Evolutionary conservation across 441 rosid genomes (phyloP).

Genomic region (Syzygium syzygioides): DNA sequence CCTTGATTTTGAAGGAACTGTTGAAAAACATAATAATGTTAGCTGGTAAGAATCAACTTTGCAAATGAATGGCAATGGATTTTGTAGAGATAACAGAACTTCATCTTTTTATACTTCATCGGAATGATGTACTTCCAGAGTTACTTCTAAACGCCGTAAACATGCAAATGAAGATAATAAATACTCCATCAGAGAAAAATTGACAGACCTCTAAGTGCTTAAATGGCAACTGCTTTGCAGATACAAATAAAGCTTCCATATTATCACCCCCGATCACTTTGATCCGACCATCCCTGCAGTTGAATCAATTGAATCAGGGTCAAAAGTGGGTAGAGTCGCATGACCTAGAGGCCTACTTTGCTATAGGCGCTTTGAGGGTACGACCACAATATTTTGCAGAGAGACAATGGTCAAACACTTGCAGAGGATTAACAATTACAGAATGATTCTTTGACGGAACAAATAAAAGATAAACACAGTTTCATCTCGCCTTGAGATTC

Average conservation of each 20-base stretch:
- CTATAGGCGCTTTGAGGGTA: neutral
- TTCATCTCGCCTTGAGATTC: neutral
- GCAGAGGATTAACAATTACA: neutral
- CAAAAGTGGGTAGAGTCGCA: neutral
- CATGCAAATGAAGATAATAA: neutral
- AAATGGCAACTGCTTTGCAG: constrained; percentile 48
- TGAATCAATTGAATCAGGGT: neutral
- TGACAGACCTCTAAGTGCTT: constrained; percentile 54
- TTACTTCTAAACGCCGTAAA: neutral
- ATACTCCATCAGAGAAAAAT: neutral
- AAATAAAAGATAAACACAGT: neutral
- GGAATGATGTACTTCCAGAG: neutral
- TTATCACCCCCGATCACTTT: constrained; percentile 60
- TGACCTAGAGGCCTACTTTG: neutral
- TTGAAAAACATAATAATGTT: neutral
- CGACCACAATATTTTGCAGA: neutral
- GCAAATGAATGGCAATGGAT: neutral
- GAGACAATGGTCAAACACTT: neutral
- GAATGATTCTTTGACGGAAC: neutral
- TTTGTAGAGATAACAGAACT: neutral
- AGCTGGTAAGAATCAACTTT: neutral
- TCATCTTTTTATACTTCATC: neutral
- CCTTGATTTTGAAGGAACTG: constrained; percentile 71
- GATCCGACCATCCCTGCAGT: constrained; percentile 59
- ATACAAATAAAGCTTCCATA: constrained; percentile 57